These are phyloP conservation scores for Neobulgaria alba DNA, from an alignment of 2,329 filamentous ascomycete genomes.

Conservation along the genomic window DNA sequence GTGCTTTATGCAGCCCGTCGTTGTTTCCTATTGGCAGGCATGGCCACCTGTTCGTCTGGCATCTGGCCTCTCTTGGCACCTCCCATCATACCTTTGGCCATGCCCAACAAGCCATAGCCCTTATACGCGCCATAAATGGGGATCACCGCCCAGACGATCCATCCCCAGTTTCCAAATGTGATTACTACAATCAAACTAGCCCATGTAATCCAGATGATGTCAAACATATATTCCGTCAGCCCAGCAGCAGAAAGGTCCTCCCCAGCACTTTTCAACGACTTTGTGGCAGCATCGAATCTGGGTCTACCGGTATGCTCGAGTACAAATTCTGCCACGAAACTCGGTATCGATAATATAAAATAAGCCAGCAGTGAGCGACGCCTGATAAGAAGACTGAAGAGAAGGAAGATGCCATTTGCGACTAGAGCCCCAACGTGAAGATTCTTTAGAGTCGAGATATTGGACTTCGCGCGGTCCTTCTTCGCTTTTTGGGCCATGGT, in stretches of 20 bases:
- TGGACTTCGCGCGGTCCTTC: slow-evolving; percentile 62
- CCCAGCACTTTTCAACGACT: slow-evolving; percentile 58
- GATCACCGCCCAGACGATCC: slow-evolving; percentile 47
- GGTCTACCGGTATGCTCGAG: slow-evolving; percentile 82
- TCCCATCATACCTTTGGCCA: slow-evolving; percentile 30
- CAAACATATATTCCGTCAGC: slow-evolving; percentile 97
- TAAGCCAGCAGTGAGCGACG: slow-evolving; percentile 62
- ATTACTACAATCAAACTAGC: slow-evolving; percentile 63
- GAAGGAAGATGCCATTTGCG: slow-evolving; percentile 67
- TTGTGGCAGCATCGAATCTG: slow-evolving; percentile 48
- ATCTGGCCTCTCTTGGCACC: slow-evolving; percentile 21
- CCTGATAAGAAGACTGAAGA: slow-evolving; percentile 55
- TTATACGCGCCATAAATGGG: slow-evolving; percentile 28
- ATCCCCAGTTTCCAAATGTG: slow-evolving; percentile 72
- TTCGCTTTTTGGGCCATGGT: slow-evolving; percentile 31
- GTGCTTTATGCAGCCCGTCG: slow-evolving; percentile 22
- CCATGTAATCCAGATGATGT: slow-evolving; percentile 93
- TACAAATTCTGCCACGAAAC: slow-evolving; percentile 71
- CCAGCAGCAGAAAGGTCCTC: slow-evolving; percentile 84
- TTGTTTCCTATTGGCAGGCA: slow-evolving; percentile 27
- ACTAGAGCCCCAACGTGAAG: slow-evolving; percentile 69
- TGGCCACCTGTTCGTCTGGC: slow-evolving; percentile 21
- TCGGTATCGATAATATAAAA: slow-evolving; percentile 62
- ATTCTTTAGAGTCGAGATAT: slow-evolving; percentile 66
- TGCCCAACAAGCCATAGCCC: slow-evolving; percentile 26